Base-by-base conservation (phyloP, 169 alveolate genomes). In the Plasmodium yoelii region DNA sequence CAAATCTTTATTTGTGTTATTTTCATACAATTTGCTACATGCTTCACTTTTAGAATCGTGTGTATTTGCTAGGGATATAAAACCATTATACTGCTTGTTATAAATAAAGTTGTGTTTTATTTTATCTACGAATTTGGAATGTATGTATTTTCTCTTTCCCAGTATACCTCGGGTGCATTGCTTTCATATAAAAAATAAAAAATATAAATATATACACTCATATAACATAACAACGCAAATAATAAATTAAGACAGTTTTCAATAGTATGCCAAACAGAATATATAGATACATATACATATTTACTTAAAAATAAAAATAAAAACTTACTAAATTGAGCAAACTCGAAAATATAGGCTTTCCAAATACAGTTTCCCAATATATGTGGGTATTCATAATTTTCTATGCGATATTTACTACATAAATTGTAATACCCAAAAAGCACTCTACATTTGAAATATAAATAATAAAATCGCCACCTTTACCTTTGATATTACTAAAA, bases 321-420 rank as follows among this genome's bases (percentile, higher is more conserved):
- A 75, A 49, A 19, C 65, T 75, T 75, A 75, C 88, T 68, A 73
- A 26, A 63, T 57, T 56, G 71, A 63, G 39, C 71, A 57, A 8
- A 63, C 60, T 44, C 57, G 42, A 73, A 57, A 73, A 73, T 51
- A 18, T 59, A 24, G n/a, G 18, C 24, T 18, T 60, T 10, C 39
- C 24, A 73, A 59, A 64, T 57, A 57, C 26, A 47, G 6, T 26
- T 22, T 44, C 60, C 28, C 63, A 73, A 56, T 19, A n/a, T 15
- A 18, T 18, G 13, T n/a, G 26, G 55, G 22, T 74, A 19, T 39
- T 60, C 18, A 59, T 47, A 49, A 69, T 34, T 4, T 42, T 18
- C 24, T 4, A 24, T 51, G 34, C 7, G 0, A 0, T 34, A 34
- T 34, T 34, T 34, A 34, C 6, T 34, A 34, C 42, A 34, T 34